These are phyloP conservation scores for Globisporangium nunn DNA, from an alignment of 352 stramenopile genomes.

Conservation along the genomic window DNA sequence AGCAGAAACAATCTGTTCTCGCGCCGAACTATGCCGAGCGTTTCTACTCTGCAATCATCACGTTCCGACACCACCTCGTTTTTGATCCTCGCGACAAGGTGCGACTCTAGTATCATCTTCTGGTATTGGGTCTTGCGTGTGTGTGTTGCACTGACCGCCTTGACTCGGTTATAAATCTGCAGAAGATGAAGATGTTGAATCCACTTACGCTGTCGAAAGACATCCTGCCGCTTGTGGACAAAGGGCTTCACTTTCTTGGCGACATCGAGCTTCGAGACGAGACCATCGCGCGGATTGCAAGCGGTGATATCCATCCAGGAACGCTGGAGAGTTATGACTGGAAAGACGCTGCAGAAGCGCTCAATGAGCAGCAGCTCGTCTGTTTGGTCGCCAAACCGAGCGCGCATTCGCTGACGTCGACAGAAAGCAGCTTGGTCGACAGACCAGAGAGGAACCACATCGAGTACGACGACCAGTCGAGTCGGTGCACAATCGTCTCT, in stretches of 20 bases:
- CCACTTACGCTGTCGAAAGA: conserved; percentile 49
- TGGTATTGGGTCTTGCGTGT: neutral
- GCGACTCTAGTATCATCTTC: neutral
- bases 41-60: conserved; percentile 70
- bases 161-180: neutral
- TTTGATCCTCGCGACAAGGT: conserved; percentile 75
- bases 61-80: conserved; percentile 85
- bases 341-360: conserved; percentile 31
- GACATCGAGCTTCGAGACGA: conserved; percentile 55
- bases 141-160: neutral
- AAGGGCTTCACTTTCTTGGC: conserved; percentile 56
- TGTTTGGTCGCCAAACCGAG: conserved; percentile 11
- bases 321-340: conserved; percentile 73
- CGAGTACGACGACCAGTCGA: conserved; percentile 11
- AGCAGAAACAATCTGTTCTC: conserved; percentile 35
- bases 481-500: conserved; percentile 6
- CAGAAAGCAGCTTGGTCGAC: conserved; percentile 29
- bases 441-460: conserved; percentile 1
- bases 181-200: conserved; percentile 80
- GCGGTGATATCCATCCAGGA: conserved; percentile 48
- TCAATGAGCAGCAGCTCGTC: conserved; percentile 14
- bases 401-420: conserved; percentile 46
- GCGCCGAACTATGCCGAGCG: conserved; percentile 30
- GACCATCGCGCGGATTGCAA: conserved; percentile 46
- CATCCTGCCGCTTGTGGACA: conserved; percentile 47